phyloP scores from a whole-genome alignment of 129 eudicot genomes.

The Erigeron canadensis region DNA sequence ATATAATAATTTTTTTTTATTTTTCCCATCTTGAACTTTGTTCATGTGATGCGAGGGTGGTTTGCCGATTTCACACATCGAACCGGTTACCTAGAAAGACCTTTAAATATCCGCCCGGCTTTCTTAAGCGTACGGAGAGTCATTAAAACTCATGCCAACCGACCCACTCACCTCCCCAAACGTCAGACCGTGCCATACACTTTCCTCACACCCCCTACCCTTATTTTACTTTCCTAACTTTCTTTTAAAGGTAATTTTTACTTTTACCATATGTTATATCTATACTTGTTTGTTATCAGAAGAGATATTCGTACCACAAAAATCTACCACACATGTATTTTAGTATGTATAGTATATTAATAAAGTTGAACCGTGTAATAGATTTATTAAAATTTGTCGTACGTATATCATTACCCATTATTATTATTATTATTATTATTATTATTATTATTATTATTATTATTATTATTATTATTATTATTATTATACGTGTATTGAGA shows the following conservation, averaged over 20 bases:
- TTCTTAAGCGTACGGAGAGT: constrained; percentile 32
- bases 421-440: no score
- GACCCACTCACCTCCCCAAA: constrained; percentile 16
- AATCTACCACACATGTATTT: no score
- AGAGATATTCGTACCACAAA: no score
- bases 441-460: no score
- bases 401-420: no score
- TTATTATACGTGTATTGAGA: not conserved
- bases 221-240: not conserved
- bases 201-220: constrained; percentile 22
- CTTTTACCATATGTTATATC: not conserved
- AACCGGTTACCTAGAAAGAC: constrained; percentile 13
- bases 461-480: not conserved
- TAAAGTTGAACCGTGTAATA: no score
- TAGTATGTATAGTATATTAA: no score
- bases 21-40: constrained; percentile 3
- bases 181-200: constrained; percentile 11
- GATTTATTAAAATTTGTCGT: no score
- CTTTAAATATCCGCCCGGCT: constrained; percentile 28
- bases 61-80: constrained; percentile 35
- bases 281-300: no score
- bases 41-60: constrained; percentile 15
- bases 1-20: no score
- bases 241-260: not conserved
- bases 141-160: constrained; percentile 20